phyloP scores from a whole-genome alignment of 345 rosid genomes.

The Eutrema yunnanense region DNA sequence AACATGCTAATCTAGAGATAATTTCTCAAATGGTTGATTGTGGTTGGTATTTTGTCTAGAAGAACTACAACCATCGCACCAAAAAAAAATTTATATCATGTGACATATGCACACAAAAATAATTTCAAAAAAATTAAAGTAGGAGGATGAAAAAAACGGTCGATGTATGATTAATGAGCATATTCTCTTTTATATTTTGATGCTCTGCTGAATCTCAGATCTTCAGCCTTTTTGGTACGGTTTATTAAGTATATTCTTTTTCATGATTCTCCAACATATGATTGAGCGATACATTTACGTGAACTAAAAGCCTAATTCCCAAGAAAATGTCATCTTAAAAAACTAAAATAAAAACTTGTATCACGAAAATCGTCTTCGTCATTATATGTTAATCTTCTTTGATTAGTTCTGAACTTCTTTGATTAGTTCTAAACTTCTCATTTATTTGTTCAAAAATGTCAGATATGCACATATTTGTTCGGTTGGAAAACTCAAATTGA shows the following conservation, averaged over 20 bases:
- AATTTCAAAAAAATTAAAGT: neutral
- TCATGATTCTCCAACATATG: conserved; percentile 4
- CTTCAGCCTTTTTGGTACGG: neutral
- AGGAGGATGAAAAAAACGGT: neutral
- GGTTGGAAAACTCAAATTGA: neutral
- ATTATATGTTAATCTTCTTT: neutral
- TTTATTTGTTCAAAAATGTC: neutral
- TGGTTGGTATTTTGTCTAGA: neutral
- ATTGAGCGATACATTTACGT: neutral
- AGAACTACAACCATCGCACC: neutral
- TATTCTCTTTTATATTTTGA: conserved; percentile 22
- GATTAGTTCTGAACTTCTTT: neutral
- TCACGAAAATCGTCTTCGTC: neutral
- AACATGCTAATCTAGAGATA: neutral
- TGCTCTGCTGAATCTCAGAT: conserved; percentile 20
- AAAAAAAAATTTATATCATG: neutral
- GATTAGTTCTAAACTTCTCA: neutral
- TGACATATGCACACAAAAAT: neutral
- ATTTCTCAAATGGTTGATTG: too few relatives aligned
- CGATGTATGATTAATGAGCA: conserved; percentile 14
- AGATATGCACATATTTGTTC: neutral
- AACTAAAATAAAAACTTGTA: neutral
- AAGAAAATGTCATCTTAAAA: neutral
- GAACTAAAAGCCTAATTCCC: neutral
- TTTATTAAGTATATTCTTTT: conserved; percentile 22